phyloP scores from a whole-genome alignment of 1,139 yeast species.

The Spathaspora sp. region DNA sequence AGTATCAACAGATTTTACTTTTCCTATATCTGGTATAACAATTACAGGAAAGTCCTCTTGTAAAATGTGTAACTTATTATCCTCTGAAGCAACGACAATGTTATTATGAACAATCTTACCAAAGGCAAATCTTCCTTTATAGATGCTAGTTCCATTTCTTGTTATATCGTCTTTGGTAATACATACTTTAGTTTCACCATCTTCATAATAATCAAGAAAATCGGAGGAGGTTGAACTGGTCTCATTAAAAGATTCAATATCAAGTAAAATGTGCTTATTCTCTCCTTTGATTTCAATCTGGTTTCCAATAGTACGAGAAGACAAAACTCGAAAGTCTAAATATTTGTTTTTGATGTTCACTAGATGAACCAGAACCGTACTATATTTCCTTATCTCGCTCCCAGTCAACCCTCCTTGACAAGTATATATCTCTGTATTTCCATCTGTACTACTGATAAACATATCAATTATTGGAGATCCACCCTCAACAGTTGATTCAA shows the following conservation, averaged over 20 bases:
- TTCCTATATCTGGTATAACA: neutral
- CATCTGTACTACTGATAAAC: constrained; percentile 6
- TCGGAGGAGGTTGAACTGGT: neutral
- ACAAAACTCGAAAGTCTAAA: neutral
- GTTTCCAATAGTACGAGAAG: neutral
- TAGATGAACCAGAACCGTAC: neutral
- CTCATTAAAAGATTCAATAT: neutral
- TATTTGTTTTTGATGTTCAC: neutral
- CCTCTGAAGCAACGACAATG: neutral
- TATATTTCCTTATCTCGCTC: constrained; percentile 30
- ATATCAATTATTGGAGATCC: constrained; percentile 41
- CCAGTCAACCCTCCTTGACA: constrained; percentile 43
- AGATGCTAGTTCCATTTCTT: neutral
- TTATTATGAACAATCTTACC: neutral
- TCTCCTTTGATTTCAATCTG: neutral
- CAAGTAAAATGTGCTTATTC: neutral
- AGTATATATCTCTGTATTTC: constrained; percentile 19
- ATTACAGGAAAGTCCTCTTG: neutral
- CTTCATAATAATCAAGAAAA: neutral
- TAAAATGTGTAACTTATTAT: neutral
- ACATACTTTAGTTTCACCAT: neutral
- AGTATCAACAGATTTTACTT: neutral
- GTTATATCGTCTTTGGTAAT: neutral
- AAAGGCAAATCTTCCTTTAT: neutral
- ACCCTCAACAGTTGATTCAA: constrained; percentile 23